phyloP scores from a whole-genome alignment of 2,329 filamentous ascomycete species.

The Zymoseptoria brevis region DNA sequence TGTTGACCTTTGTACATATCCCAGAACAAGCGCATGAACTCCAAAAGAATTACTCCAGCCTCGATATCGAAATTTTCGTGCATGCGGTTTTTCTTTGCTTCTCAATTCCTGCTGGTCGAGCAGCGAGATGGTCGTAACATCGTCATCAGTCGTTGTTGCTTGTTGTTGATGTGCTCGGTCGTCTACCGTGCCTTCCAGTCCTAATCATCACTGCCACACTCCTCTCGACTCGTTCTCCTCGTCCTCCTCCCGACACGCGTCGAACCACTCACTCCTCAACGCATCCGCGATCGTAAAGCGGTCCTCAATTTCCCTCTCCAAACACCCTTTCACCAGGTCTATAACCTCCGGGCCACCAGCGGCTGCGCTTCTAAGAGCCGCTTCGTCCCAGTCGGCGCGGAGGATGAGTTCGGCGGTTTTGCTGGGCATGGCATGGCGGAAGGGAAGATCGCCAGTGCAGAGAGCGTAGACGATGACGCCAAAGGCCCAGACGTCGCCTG shows the following conservation, averaged over 20 bases:
- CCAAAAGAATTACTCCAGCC: not conserved
- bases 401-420: conserved; percentile 53
- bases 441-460: conserved; percentile 54
- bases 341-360: conserved; percentile 41
- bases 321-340: conserved; percentile 52
- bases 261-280: conserved; percentile 49
- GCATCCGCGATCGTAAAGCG: conserved; percentile 53
- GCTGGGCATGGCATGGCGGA: conserved; percentile 52
- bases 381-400: conserved; percentile 50
- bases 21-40: not conserved
- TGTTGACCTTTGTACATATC: not conserved
- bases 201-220: not conserved
- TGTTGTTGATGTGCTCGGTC: not conserved
- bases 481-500: conserved; percentile 60
- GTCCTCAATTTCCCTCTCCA: conserved; percentile 47
- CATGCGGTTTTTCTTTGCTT: not conserved
- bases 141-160: not conserved
- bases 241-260: conserved; percentile 18
- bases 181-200: not conserved
- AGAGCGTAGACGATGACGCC: conserved; percentile 56
- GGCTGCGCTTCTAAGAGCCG: conserved; percentile 40
- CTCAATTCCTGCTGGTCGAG: not conserved
- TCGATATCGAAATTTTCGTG: not conserved
- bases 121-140: not conserved
- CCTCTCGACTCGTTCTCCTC: conserved; percentile 12